Evolutionary conservation across 345 rosid genomes (phyloP).

Genomic region (Trapa bicornis): DNA sequence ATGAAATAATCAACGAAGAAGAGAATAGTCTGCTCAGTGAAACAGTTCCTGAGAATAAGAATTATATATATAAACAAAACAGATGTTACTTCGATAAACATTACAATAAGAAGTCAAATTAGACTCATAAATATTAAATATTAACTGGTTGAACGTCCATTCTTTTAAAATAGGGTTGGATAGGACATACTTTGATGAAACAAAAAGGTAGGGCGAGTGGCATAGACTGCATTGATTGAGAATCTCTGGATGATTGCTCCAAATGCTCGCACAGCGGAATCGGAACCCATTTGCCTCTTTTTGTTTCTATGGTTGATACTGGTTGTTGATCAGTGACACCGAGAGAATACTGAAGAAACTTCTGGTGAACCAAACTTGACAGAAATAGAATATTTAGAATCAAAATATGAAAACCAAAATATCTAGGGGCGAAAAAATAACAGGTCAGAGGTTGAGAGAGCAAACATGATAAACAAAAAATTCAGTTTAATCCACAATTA

Average conservation of each 20-base stretch:
- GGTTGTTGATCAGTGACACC: background rate
- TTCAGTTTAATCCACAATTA: no score
- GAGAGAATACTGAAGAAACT: no score
- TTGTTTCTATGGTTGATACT: background rate
- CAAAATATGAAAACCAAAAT: no score
- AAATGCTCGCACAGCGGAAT: slow-evolving; percentile 2
- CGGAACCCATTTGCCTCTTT: background rate
- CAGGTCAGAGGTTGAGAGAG: no score
- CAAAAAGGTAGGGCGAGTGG: background rate
- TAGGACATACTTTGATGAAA: background rate
- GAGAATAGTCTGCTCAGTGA: slow-evolving; percentile 20
- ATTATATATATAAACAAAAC: background rate
- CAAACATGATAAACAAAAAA: no score
- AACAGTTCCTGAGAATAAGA: slow-evolving; percentile 15
- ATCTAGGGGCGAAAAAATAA: no score
- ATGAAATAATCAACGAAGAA: slow-evolving; percentile 28
- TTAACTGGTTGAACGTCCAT: background rate
- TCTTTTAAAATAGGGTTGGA: background rate
- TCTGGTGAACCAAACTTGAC: no score
- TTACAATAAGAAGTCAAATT: background rate
- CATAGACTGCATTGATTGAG: background rate
- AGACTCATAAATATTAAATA: background rate
- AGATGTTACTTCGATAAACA: background rate
- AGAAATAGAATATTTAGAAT: no score
- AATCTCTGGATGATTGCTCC: slow-evolving; percentile 1